Percentiles rank a stretch among this genome's conserved stretches.
Evolutionary conservation across 768 basidiomycete species (phyloP).

Genomic region (Thelephora ganbajun): DNA sequence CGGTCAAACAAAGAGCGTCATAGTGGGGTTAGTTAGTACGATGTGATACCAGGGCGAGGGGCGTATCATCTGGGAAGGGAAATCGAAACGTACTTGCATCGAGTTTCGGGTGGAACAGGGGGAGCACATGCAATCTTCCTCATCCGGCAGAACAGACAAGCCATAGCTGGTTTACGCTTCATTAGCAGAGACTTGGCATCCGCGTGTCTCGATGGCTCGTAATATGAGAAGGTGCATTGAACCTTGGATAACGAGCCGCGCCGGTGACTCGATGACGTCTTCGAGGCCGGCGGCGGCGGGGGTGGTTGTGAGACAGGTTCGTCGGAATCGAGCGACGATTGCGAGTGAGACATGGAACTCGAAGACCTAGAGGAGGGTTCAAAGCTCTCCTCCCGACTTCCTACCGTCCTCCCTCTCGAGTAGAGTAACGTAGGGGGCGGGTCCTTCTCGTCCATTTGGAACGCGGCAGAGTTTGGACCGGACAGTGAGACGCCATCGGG

Average conservation of each 20-base stretch:
- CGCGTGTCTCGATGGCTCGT: background rate
- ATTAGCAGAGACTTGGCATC: constrained; percentile 2
- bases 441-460: background rate
- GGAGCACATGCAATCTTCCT: constrained; percentile 37
- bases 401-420: too few relatives aligned
- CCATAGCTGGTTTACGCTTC: constrained; percentile 32
- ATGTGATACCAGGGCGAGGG: background rate
- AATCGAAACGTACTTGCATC: constrained; percentile 29
- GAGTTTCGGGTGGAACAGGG: constrained; percentile 22
- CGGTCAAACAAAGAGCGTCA: too few relatives aligned
- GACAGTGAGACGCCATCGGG: background rate
- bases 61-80: background rate
- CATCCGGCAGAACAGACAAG: constrained; percentile 35
- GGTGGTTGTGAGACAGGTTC: background rate
- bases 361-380: too few relatives aligned
- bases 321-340: background rate
- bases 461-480: background rate
- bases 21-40: background rate
- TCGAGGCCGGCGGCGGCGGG: background rate
- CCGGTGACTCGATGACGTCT: background rate
- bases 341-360: too few relatives aligned
- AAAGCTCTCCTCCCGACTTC: too few relatives aligned
- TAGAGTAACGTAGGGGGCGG: background rate
- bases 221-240: background rate
- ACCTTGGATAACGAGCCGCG: background rate